Evolutionary conservation across 495 filamentous ascomycete genomes (phyloP).

Genomic region (Tuber microsphaerosporum): DNA sequence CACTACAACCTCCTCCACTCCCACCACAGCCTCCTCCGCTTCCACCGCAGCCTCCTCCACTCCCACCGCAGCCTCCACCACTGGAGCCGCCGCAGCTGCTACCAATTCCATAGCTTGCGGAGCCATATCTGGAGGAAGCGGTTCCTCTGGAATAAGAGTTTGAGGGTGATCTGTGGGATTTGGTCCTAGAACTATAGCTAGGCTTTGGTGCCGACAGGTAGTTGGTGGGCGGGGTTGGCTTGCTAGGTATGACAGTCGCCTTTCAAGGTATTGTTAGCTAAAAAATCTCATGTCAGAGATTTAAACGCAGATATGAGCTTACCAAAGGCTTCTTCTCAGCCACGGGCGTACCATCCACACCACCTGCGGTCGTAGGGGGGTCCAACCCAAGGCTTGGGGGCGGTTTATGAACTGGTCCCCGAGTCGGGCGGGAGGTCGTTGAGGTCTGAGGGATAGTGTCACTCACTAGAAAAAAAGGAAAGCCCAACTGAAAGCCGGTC

Average conservation of each 20-base stretch:
- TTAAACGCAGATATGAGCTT: background rate
- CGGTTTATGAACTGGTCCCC: background rate
- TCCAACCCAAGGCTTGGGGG: background rate
- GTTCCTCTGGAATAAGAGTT: background rate
- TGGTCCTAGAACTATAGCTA: background rate
- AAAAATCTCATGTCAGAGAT: background rate
- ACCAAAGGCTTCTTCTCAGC: background rate
- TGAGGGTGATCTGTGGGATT: background rate
- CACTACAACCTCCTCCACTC: background rate
- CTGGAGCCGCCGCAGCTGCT: background rate
- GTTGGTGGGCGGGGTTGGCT: background rate
- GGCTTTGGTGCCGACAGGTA: background rate
- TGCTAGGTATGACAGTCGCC: background rate
- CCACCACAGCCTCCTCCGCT: background rate
- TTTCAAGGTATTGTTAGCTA: background rate
- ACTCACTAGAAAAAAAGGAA: background rate
- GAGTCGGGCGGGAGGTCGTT: background rate
- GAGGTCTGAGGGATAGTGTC: background rate
- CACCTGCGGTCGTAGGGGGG: background rate
- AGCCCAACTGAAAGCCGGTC: background rate
- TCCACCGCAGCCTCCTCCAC: background rate
- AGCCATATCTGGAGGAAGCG: background rate
- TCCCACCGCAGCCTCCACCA: background rate
- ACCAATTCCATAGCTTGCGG: background rate
- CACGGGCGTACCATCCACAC: background rate